These are phyloP conservation scores for Coemansia asiatica DNA, from an alignment of 192 early-diverging fungal genomes.

Conservation along the genomic window DNA sequence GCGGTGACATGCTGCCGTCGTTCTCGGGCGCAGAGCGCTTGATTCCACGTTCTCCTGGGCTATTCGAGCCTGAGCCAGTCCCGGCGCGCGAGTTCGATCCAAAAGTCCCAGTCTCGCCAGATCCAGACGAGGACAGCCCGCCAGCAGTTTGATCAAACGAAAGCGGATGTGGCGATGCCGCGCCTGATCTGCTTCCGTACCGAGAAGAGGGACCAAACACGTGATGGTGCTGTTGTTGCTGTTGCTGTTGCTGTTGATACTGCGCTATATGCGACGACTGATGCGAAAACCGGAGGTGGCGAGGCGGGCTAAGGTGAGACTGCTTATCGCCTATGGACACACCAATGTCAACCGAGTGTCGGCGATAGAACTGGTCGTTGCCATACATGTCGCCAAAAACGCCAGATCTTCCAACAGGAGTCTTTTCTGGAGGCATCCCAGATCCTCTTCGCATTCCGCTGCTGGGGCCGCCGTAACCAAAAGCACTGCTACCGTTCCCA, in stretches of 20 bases:
- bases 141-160: constrained; percentile 30
- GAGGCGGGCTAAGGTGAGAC: constrained; percentile 25
- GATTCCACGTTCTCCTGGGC: constrained; percentile 16
- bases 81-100: background rate
- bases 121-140: constrained; percentile 20
- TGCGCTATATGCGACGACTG: constrained; percentile 10
- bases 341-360: constrained; percentile 52
- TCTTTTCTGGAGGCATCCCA: constrained; percentile 35
- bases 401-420: constrained; percentile 39
- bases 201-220: constrained; percentile 8
- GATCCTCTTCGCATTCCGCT: constrained; percentile 2
- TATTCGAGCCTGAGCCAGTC: background rate
- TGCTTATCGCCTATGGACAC: constrained; percentile 5
- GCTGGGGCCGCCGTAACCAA: background rate
- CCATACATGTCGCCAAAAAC: constrained; percentile 37
- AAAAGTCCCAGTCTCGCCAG: constrained; percentile 5
- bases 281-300: constrained; percentile 16
- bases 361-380: constrained; percentile 31
- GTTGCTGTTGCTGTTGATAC: constrained; percentile 9
- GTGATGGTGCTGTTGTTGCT: constrained; percentile 13
- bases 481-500: background rate
- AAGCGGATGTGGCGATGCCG: constrained; percentile 33
- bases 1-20: constrained; percentile 2
- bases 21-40: constrained; percentile 24
- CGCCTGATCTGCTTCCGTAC: constrained; percentile 19